Conservation (phyloP, 352 stramenopile species). For the Globisporangium sylvaticum region DNA sequence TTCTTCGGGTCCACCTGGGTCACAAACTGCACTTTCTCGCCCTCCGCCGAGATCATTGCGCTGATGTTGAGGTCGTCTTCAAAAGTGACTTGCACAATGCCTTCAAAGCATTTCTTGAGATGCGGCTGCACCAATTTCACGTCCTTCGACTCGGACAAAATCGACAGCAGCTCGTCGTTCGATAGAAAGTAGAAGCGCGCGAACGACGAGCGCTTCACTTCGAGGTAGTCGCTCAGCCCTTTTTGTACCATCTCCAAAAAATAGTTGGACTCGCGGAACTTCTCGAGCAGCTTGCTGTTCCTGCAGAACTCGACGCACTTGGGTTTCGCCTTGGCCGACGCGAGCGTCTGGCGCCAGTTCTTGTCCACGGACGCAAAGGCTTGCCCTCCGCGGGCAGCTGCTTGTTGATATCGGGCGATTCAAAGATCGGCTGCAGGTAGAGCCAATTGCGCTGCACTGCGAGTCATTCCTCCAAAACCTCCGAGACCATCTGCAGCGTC, state of each 20-base stretch:
- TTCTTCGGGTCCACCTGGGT: constrained; percentile 84
- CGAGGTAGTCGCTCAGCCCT: constrained; percentile 89
- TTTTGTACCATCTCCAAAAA: constrained; percentile 93
- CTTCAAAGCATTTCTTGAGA: constrained; percentile 94
- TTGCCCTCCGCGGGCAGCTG: constrained; percentile 93
- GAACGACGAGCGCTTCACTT: constrained; percentile 91
- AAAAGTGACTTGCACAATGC: constrained; percentile 88
- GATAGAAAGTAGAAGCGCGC: constrained; percentile 93
- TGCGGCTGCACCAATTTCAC: constrained; percentile 91
- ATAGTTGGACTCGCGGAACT: constrained; percentile 92
- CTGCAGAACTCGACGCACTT: constrained; percentile 93
- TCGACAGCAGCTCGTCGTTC: constrained; percentile 92
- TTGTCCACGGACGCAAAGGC: constrained; percentile 93
- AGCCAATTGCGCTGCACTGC: constrained; percentile 94
- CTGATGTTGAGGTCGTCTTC: constrained; percentile 89
- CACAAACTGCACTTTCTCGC: constrained; percentile 84
- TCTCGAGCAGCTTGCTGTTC: constrained; percentile 89
- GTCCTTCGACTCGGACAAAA: constrained; percentile 92
- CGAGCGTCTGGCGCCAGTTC: constrained; percentile 92
- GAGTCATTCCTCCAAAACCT: constrained; percentile 94
- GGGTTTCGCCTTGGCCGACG: constrained; percentile 82
- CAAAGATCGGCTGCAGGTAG: constrained; percentile 95
- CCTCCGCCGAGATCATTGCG: constrained; percentile 91
- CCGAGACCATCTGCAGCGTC: constrained; percentile 88
- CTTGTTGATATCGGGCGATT: constrained; percentile 95